phyloP scores from a whole-genome alignment of 225 moss, liverwort and hornwort species.

The Climacium dendroides region DNA sequence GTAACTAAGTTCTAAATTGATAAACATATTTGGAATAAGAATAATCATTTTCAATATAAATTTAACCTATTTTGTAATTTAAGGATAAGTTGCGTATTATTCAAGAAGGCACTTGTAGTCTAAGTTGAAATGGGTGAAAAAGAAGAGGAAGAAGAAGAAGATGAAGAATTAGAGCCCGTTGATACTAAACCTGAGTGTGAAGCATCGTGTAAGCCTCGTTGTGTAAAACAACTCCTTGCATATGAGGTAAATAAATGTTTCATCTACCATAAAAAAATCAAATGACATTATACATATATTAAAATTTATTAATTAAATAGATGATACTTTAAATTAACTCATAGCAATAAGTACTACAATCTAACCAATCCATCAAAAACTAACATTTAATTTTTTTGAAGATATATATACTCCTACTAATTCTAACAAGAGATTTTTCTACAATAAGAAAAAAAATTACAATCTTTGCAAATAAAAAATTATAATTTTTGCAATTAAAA shows the following conservation, averaged over 20 bases:
- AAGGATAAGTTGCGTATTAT: background rate
- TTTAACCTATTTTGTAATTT: rapidly evolving
- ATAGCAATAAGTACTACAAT: too few relatives aligned
- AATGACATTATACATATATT: too few relatives aligned
- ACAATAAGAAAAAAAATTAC: background rate
- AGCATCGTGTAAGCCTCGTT: constrained; percentile 20
- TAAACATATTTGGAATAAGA: background rate
- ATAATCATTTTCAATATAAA: too few relatives aligned
- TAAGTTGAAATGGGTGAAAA: background rate
- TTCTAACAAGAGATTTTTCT: background rate
- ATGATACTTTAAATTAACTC: background rate
- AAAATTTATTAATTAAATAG: too few relatives aligned
- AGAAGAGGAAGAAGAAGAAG: background rate
- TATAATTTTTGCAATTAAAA: background rate
- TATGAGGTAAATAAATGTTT: background rate
- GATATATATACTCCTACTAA: background rate
- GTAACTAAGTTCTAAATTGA: background rate
- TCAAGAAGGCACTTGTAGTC: rapidly evolving
- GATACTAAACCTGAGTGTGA: constrained; percentile 27
- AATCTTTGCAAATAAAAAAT: background rate
- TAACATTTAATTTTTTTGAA: background rate
- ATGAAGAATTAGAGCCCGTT: background rate
- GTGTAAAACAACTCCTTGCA: constrained; percentile 22
- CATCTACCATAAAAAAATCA: background rate
- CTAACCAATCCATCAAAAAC: background rate